These are phyloP conservation scores for Cladosporium austrohemisphaericum DNA, from an alignment of 2,329 filamentous ascomycete species.

Conservation along the genomic window DNA sequence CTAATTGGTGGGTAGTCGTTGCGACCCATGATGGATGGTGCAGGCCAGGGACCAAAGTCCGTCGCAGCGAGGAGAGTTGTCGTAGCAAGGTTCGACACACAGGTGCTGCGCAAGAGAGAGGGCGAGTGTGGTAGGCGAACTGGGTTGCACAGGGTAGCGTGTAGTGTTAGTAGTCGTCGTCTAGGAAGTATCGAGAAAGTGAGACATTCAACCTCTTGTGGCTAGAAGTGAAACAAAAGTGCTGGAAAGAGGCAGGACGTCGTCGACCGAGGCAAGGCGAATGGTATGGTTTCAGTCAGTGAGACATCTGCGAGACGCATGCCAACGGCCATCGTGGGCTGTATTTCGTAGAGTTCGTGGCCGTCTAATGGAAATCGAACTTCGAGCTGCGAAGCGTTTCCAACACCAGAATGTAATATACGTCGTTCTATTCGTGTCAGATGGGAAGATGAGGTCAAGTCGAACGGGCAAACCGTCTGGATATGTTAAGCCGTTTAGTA, in stretches of 20 bases:
- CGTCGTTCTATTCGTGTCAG: no score
- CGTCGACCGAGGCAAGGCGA: slow-evolving; percentile 5
- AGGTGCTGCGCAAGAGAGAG: not conserved
- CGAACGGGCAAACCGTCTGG: no score
- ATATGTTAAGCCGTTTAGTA: no score
- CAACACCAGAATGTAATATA: no score
- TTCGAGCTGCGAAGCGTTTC: no score
- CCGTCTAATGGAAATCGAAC: no score
- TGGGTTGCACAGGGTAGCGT: slow-evolving; percentile 10
- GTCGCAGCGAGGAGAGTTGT: not conserved
- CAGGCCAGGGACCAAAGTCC: not conserved
- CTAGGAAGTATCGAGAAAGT: not conserved
- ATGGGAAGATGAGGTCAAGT: no score
- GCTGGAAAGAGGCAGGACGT: slow-evolving; percentile 15
- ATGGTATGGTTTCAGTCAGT: not conserved
- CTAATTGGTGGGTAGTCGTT: slow-evolving; percentile 8
- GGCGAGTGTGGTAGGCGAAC: not conserved
- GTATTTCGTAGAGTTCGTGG: not conserved
- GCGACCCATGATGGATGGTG: slow-evolving; percentile 2
- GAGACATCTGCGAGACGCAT: slow-evolving; percentile 11
- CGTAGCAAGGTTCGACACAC: not conserved
- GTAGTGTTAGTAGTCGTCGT: slow-evolving; percentile 12
- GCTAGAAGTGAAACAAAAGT: slow-evolving; percentile 13
- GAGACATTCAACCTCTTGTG: slow-evolving; percentile 11
- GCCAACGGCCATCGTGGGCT: slow-evolving; percentile 7